Percentiles rank a stretch among this genome's conserved stretches.
Conservation (phyloP, 2,329 filamentous ascomycete species). For the Colletotrichum tamarilloi region DNA sequence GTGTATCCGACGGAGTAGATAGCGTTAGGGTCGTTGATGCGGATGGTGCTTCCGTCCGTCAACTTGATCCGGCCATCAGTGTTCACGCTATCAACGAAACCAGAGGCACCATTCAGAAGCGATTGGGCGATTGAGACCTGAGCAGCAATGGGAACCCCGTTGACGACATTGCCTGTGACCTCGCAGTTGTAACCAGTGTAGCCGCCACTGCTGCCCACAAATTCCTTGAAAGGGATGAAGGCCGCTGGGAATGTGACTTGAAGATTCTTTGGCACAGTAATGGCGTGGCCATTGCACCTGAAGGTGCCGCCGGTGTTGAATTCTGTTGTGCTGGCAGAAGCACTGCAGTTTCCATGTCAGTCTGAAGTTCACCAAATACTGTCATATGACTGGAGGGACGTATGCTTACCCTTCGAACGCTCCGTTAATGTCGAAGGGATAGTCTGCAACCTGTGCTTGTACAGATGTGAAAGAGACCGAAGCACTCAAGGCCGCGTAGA, state of each 20-base stretch:
- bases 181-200: constrained; percentile 35
- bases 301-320: constrained; percentile 37
- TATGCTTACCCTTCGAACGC: constrained; percentile 27
- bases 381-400: too few species aligned
- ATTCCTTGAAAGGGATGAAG: constrained; percentile 37
- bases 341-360: constrained; percentile 21
- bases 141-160: constrained; percentile 49
- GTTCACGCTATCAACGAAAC: constrained; percentile 48
- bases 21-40: constrained; percentile 56
- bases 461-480: neutral
- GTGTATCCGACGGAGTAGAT: constrained; percentile 52
- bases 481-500: constrained; percentile 15
- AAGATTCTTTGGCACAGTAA: constrained; percentile 38
- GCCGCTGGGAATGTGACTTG: constrained; percentile 37
- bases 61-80: constrained; percentile 49
- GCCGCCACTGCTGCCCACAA: constrained; percentile 20
- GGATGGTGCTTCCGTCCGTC: constrained; percentile 47
- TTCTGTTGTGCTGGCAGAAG: neutral
- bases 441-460: constrained; percentile 23
- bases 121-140: constrained; percentile 50
- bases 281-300: constrained; percentile 32
- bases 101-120: constrained; percentile 47
- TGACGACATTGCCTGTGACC: constrained; percentile 52
- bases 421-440: constrained; percentile 29
- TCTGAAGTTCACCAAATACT: neutral